Evolutionary conservation across 1,284 basidiomycete species (phyloP).

Genomic region (Irpex rosettiformis): DNA sequence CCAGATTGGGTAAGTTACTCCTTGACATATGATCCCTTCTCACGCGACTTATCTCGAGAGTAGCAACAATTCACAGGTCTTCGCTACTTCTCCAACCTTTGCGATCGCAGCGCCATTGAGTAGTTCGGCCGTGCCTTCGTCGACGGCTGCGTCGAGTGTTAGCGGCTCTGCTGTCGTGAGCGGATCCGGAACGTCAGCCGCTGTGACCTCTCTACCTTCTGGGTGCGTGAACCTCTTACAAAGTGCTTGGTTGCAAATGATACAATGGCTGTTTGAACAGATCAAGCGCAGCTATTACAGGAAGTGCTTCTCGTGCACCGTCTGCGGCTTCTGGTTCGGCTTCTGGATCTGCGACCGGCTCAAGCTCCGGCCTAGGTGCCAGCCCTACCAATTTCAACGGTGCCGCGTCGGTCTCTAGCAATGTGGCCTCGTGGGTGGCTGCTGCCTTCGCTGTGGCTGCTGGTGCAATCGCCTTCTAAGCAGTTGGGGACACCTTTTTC

Average conservation of each 20-base stretch:
- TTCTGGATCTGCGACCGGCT: conserved; percentile 9
- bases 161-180: background rate
- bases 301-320: background rate
- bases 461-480: conserved; percentile 22
- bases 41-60: background rate
- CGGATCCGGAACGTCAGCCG: background rate
- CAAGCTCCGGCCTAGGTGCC: conserved; percentile 10
- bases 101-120: conserved; percentile 32
- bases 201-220: background rate
- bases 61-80: conserved; percentile 48
- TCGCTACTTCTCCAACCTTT: conserved; percentile 41
- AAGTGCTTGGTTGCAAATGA: background rate
- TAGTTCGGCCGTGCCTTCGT: conserved; percentile 14
- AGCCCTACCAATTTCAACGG: conserved; percentile 18
- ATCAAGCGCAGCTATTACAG: conserved; percentile 15
- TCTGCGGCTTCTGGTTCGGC: conserved; percentile 4
- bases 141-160: conserved; percentile 14
- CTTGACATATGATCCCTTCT: background rate
- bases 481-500: background rate
- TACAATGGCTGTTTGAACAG: background rate
- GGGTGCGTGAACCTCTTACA: background rate
- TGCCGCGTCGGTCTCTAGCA: conserved; percentile 6
- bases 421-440: conserved; percentile 21
- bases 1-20: conserved; percentile 34
- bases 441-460: conserved; percentile 18